phyloP scores from a whole-genome alignment of 2,329 filamentous ascomycete genomes.

The Cadophora gregata region DNA sequence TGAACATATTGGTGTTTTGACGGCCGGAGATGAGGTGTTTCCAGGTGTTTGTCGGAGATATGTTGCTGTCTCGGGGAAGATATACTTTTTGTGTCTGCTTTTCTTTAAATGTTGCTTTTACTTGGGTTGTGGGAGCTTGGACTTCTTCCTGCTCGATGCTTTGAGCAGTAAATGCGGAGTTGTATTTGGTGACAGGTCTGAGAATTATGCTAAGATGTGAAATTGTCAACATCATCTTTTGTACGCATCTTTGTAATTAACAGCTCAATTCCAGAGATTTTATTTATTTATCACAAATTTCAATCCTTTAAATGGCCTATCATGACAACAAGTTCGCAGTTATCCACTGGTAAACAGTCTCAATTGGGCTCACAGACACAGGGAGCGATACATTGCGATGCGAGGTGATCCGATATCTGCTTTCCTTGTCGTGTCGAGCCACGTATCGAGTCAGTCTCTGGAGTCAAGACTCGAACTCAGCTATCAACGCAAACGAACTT shows the following conservation, averaged over 20 bases:
- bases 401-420: neutral
- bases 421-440: neutral
- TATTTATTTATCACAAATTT: no score
- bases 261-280: no score
- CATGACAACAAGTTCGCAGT: no score
- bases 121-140: neutral
- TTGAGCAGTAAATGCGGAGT: neutral
- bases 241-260: neutral
- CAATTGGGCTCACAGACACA: neutral
- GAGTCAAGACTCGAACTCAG: neutral
- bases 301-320: no score
- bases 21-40: constrained; percentile 9
- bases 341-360: neutral
- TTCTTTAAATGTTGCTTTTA: neutral
- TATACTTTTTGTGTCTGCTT: neutral
- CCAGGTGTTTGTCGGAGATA: neutral
- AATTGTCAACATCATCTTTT: neutral
- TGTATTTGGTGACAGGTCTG: neutral
- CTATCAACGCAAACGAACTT: neutral
- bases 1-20: constrained; percentile 7
- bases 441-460: neutral
- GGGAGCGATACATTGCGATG: neutral
- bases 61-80: neutral
- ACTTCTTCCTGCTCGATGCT: neutral
- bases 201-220: neutral